Evolutionary conservation across 306 rosid species (phyloP).

Genomic region (Cucumis cinereus): DNA sequence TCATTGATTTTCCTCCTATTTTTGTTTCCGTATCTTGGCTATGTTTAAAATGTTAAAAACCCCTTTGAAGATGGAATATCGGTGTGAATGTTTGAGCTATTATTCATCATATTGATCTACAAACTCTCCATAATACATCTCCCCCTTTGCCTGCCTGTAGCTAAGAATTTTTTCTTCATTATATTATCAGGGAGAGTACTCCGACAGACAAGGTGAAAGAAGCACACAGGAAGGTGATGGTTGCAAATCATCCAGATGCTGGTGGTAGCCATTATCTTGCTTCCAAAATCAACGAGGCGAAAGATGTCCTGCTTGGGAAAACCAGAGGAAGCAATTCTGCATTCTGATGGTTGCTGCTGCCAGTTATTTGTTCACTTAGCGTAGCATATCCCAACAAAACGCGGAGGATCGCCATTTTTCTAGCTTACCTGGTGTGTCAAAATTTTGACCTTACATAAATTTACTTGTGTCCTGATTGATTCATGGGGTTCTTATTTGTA

Average conservation of each 20-base stretch:
- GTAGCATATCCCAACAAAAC: neutral
- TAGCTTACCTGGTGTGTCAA: neutral
- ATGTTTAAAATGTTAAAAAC: neutral
- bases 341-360: slow-evolving; percentile 29
- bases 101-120: neutral
- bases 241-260: slow-evolving; percentile 94
- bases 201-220: slow-evolving; percentile 60
- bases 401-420: neutral
- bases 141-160: neutral
- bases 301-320: slow-evolving; percentile 57
- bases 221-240: slow-evolving; percentile 93
- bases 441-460: neutral
- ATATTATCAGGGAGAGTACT: slow-evolving; percentile 34
- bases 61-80: neutral
- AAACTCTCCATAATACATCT: neutral
- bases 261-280: slow-evolving; percentile 97
- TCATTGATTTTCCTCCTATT: neutral
- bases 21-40: neutral
- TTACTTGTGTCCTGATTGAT: neutral
- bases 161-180: neutral
- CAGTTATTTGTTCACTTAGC: neutral
- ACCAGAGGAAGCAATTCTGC: slow-evolving; percentile 55
- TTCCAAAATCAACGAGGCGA: slow-evolving; percentile 85
- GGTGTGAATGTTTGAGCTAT: neutral
- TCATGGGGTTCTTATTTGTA: neutral